These are phyloP conservation scores for Macrolepiota dolichaula DNA, from an alignment of 768 basidiomycete species.

Conservation along the genomic window DNA sequence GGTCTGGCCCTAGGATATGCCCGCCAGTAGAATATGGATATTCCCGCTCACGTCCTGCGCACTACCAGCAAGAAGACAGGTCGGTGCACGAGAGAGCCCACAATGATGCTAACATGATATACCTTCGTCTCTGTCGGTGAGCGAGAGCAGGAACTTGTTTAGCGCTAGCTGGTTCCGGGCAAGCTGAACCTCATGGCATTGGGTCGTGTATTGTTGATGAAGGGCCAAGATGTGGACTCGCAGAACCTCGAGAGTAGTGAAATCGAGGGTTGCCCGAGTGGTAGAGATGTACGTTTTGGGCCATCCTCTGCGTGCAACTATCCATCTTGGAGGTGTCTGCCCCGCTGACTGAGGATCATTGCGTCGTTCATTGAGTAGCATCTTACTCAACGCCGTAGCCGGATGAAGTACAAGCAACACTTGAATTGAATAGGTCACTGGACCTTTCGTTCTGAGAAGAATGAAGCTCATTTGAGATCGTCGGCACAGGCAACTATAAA, in stretches of 20 bases:
- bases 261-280: conserved; percentile 33
- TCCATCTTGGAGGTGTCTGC: neutral
- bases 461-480: no score
- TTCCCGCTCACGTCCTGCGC: conserved; percentile 52
- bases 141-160: conserved; percentile 34
- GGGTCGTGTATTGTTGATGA: conserved; percentile 42
- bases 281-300: neutral
- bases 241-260: conserved; percentile 37
- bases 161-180: no score
- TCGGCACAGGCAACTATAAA: no score
- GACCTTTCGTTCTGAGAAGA: no score
- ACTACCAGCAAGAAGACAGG: neutral
- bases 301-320: neutral
- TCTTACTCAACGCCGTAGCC: no score
- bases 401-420: no score
- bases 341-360: neutral
- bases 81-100: conserved; percentile 13
- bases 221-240: conserved; percentile 49
- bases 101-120: conserved; percentile 52
- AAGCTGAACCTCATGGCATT: conserved; percentile 32
- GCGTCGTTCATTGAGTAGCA: no score
- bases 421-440: no score
- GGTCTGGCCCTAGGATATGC: conserved; percentile 53
- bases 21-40: conserved; percentile 40
- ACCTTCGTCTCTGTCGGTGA: conserved; percentile 49